Evolutionary conservation across 129 eudicot genomes (phyloP).

Genomic region (Erigeron canadensis): DNA sequence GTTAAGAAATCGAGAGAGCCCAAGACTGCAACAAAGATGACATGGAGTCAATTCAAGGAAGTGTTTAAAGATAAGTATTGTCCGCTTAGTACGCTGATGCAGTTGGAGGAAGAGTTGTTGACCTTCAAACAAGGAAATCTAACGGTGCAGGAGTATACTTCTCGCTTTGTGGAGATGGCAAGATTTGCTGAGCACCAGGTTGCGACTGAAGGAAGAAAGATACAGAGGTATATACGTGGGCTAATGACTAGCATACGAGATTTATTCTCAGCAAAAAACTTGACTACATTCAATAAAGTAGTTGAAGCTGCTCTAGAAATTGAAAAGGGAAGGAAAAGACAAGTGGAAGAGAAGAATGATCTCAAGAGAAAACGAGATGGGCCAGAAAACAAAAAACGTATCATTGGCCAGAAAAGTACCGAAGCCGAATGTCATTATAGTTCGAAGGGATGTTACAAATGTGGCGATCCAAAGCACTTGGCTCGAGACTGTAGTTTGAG

Average conservation of each 20-base stretch:
- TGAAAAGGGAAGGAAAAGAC: background rate
- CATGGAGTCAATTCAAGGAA: slow-evolving; percentile 23
- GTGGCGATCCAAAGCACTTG: background rate
- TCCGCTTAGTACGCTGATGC: background rate
- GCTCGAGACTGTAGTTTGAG: background rate
- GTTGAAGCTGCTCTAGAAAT: background rate
- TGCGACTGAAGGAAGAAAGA: background rate
- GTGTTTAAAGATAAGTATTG: slow-evolving; percentile 3
- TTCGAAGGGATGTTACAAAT: background rate
- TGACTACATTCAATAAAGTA: background rate
- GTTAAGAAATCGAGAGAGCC: background rate
- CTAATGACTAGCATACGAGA: background rate
- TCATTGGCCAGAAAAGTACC: background rate
- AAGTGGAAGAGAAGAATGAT: background rate
- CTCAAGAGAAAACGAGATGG: slow-evolving; percentile 9
- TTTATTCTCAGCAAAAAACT: background rate
- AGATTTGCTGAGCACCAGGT: background rate
- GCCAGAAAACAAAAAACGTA: background rate
- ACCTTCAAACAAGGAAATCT: background rate
- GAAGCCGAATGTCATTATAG: background rate
- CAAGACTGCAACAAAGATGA: slow-evolving; percentile 10
- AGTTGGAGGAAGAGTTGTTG: background rate
- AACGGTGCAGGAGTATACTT: slow-evolving; percentile 1
- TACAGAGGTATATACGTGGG: background rate
- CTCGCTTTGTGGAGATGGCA: background rate